These are phyloP conservation scores for Danielia reshetovae DNA, from an alignment of 805 yeast species.

Conservation along the genomic window DNA sequence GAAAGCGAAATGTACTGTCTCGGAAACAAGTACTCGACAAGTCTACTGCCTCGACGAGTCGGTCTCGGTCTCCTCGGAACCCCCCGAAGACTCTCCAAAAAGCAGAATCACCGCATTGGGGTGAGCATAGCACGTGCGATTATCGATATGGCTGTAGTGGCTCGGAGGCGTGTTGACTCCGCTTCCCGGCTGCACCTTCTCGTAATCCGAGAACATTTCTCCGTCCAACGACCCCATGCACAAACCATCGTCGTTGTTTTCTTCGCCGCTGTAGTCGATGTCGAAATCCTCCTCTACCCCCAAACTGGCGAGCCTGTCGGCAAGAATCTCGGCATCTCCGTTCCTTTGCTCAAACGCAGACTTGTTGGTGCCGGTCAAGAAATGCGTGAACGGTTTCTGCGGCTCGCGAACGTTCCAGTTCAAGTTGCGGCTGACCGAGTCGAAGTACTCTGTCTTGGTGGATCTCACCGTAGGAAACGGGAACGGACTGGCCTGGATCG, in stretches of 20 bases:
- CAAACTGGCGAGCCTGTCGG: conserved; percentile 9
- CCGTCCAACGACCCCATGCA: conserved; percentile 16
- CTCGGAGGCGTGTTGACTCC: conserved; percentile 33
- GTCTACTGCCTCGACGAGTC: too few species aligned
- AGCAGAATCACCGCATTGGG: conserved; percentile 36
- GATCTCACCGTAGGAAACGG: conserved; percentile 92
- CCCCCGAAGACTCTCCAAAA: conserved; percentile 8
- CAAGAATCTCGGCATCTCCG: conserved; percentile 7
- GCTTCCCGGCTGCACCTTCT: conserved; percentile 24
- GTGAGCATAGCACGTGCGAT: conserved; percentile 40
- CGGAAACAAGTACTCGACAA: too few species aligned
- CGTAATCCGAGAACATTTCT: conserved; percentile 9
- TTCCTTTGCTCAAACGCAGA: conserved; percentile 13
- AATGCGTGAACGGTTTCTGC: conserved; percentile 74
- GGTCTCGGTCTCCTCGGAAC: conserved; percentile 2
- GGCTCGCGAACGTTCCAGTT: conserved; percentile 93
- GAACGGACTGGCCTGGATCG: conserved; percentile 79
- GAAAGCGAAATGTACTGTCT: too few species aligned
- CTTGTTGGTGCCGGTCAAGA: conserved; percentile 52
- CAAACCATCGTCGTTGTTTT: conserved; percentile 18
- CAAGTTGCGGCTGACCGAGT: conserved; percentile 76
- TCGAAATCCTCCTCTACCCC: conserved; percentile 27
- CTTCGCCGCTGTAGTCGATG: conserved; percentile 26
- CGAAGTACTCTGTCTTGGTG: conserved; percentile 72
- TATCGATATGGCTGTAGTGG: conserved; percentile 25